Conservation (phyloP, 441 rosid species). For the Gossypium trilobum region DNA sequence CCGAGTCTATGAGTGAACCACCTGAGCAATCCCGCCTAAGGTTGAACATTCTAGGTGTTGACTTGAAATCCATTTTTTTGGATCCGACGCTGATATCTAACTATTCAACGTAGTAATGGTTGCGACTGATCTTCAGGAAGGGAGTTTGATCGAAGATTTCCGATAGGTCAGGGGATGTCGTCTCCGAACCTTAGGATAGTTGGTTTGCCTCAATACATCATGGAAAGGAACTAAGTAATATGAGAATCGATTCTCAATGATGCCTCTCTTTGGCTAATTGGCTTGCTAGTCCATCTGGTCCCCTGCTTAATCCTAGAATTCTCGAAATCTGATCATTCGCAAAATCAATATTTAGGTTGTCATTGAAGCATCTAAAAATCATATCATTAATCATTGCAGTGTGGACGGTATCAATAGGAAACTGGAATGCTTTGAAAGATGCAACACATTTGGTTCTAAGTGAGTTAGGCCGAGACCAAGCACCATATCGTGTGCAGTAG, state of each 20-base stretch:
- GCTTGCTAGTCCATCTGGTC: background rate
- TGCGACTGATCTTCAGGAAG: background rate
- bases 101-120: background rate
- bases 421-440: background rate
- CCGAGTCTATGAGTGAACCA: conserved; percentile 4
- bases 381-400: background rate
- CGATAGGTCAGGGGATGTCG: background rate
- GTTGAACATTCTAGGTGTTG: background rate
- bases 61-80: background rate
- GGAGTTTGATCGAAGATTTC: background rate
- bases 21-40: background rate
- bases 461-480: background rate
- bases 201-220: background rate
- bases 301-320: background rate
- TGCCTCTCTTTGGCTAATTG: background rate
- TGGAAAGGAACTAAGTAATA: conserved; percentile 1
- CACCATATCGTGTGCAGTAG: background rate
- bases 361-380: background rate
- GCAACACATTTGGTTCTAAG: conserved; percentile 1
- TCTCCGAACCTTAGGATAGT: background rate
- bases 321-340: background rate
- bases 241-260: background rate
- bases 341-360: background rate
- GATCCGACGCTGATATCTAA: background rate
- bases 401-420: background rate